These are phyloP conservation scores for Alternaria gansuensis DNA, from an alignment of 2,329 filamentous ascomycete species.

Conservation along the genomic window DNA sequence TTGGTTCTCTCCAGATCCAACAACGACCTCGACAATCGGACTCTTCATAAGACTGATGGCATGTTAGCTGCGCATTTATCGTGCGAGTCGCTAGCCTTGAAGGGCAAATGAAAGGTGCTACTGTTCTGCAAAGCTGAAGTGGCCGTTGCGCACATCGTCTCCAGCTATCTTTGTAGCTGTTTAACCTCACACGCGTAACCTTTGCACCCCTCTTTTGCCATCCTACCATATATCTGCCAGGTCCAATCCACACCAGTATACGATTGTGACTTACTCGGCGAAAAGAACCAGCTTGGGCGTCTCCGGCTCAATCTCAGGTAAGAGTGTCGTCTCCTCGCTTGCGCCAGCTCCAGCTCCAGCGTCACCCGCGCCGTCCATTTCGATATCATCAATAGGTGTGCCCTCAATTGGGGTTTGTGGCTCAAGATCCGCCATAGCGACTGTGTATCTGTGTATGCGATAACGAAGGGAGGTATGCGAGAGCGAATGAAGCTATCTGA, in stretches of 20 bases:
- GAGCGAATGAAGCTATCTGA: conserved; percentile 4
- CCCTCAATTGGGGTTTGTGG: conserved; percentile 43
- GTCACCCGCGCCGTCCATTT: conserved; percentile 55
- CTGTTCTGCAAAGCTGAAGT: neutral
- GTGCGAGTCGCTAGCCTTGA: neutral
- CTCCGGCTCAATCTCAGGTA: conserved; percentile 57
- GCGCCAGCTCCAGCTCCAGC: conserved; percentile 15
- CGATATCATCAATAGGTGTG: conserved; percentile 56
- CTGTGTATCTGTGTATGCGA: conserved; percentile 4
- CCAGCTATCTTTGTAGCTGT: neutral
- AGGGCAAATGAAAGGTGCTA: neutral
- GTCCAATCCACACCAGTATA: neutral
- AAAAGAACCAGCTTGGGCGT: conserved; percentile 55
- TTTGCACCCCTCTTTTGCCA: neutral
- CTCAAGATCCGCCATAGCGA: conserved; percentile 45
- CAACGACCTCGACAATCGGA: conserved; percentile 58
- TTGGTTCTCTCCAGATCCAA: conserved; percentile 63
- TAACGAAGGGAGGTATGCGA: conserved; percentile 5
- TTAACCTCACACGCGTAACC: neutral
- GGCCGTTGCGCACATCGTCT: neutral
- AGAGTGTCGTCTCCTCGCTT: conserved; percentile 45
- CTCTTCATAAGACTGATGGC: conserved; percentile 57
- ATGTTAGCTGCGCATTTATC: conserved; percentile 25
- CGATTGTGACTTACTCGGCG: conserved; percentile 53
- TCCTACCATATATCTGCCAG: neutral